Evolutionary conservation across 805 yeast genomes (phyloP).

Genomic region (Ogataea methanolica): DNA sequence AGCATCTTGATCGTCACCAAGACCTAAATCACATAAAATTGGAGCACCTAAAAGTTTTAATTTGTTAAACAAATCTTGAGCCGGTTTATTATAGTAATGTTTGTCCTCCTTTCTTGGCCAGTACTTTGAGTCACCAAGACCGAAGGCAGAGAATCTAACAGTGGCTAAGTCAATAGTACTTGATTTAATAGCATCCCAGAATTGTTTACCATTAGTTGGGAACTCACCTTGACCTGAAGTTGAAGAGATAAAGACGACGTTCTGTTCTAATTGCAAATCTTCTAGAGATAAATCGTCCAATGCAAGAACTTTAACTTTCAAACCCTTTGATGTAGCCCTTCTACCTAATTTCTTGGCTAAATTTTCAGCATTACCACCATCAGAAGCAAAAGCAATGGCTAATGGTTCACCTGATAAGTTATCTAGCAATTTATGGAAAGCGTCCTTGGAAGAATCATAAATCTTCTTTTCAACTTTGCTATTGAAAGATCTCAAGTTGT

Average conservation of each 20-base stretch:
- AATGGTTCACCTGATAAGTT: slow-evolving; percentile 92
- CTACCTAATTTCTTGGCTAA: slow-evolving; percentile 75
- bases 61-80: slow-evolving; percentile 63
- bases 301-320: slow-evolving; percentile 58
- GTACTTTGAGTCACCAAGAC: slow-evolving; percentile 78
- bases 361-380: slow-evolving; percentile 83
- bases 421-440: slow-evolving; percentile 71
- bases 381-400: slow-evolving; percentile 82
- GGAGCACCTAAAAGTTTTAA: slow-evolving; percentile 69
- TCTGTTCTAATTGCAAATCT: slow-evolving; percentile 66
- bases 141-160: slow-evolving; percentile 60
- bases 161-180: slow-evolving; percentile 59
- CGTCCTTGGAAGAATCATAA: slow-evolving; percentile 60
- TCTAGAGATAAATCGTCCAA: slow-evolving; percentile 73
- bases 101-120: slow-evolving; percentile 98
- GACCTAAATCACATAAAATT: slow-evolving; percentile 68
- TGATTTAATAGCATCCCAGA: slow-evolving; percentile 73
- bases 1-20: slow-evolving; percentile 97
- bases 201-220: slow-evolving; percentile 73
- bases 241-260: slow-evolving; percentile 64
- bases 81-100: slow-evolving; percentile 91
- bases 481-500: slow-evolving; percentile 67
- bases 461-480: slow-evolving; percentile 52
- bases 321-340: slow-evolving; percentile 77
- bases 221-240: slow-evolving; percentile 88